Evolutionary conservation across 2,329 filamentous ascomycete genomes (phyloP), one percentile per base, ranked within the genome.

Genomic region (Pseudopithomyces chartarum): DNA sequence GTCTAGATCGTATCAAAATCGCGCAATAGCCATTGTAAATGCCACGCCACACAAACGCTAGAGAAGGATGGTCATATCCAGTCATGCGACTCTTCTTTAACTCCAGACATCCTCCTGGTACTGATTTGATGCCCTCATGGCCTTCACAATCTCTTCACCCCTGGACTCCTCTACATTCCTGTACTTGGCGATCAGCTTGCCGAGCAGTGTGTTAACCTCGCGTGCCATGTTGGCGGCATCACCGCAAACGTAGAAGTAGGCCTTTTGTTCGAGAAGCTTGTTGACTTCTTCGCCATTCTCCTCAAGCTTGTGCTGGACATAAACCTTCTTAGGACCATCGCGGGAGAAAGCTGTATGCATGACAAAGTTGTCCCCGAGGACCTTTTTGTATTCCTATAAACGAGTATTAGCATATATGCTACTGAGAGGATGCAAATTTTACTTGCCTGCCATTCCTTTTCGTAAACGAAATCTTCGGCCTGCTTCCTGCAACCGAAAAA

Each of bases 191-290:
- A 99, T 88, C 71, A 98, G 96, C 74, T 96, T 88, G 23, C 84
- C 89, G 42, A 99, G 83, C n/a, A 92, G 87, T 22, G 88, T 83
- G 75, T 96, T 97, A 70, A 97, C 92, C 75, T 96, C 93, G 56
- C 93, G 88, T 45, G 93, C 93, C 93, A 97, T 97, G 81, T 97
- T 93, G 55, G 95, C 91, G 0, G 96, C 96, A 74, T 99, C 95
- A 79, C 95, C 95, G 70, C 96, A 99, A 56, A 99, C 94, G 76
- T 99, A 99, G 76, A 99, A 93, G 79, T 95, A 97, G 5, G 92
- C 95, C 72, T 88, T 88, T 76, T 93, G 90, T 77, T 90, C 83
- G 10, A 99, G 83, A 1, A 99, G 86, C 63, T 94, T 88, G 78
- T 96, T 94, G 79, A 99, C 84, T 68, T 97, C 87, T 69, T 90